A percentile compares a stretch with the other conserved stretches of the same genome.
Evolutionary conservation across 2,329 filamentous ascomycete genomes (phyloP).

Genomic region (Penicillium sp.): DNA sequence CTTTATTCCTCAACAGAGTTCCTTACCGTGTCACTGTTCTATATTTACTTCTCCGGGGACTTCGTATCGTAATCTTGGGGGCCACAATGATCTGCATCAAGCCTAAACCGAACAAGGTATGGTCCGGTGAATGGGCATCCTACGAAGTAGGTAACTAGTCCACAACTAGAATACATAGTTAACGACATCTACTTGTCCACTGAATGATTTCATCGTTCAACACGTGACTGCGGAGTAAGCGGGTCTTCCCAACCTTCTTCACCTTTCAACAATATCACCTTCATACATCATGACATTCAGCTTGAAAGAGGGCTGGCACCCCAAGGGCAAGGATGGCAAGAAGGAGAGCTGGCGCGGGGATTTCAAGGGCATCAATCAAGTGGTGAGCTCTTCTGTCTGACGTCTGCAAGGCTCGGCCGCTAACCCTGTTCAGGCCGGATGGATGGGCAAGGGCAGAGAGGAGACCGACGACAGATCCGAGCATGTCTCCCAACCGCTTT

Average conservation of each 20-base stretch:
- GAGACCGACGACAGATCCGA: slow-evolving; percentile 29
- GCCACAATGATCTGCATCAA: slow-evolving; percentile 1
- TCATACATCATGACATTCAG: slow-evolving; percentile 43
- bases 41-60: slow-evolving; percentile 5
- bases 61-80: slow-evolving; percentile 7
- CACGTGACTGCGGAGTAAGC: slow-evolving; percentile 14
- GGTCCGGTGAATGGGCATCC: no score
- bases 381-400: slow-evolving; percentile 38
- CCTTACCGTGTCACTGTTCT: slow-evolving; percentile 3
- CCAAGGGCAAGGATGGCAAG: slow-evolving; percentile 49
- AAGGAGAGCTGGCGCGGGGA: slow-evolving; percentile 53
- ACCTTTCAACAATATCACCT: background rate
- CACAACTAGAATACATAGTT: no score
- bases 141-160: no score
- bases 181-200: no score
- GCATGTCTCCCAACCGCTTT: slow-evolving; percentile 59
- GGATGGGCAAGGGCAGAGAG: slow-evolving; percentile 54
- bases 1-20: background rate
- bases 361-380: slow-evolving; percentile 54
- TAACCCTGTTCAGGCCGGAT: slow-evolving; percentile 47
- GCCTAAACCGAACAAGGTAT: background rate
- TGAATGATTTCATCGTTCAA: no score
- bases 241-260: background rate
- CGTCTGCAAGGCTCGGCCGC: slow-evolving; percentile 5
- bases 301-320: slow-evolving; percentile 52